Percentiles rank a stretch among this genome's conserved stretches.
phyloP scores from a whole-genome alignment of 2,329 filamentous ascomycete genomes.

The Apiospora koreana region DNA sequence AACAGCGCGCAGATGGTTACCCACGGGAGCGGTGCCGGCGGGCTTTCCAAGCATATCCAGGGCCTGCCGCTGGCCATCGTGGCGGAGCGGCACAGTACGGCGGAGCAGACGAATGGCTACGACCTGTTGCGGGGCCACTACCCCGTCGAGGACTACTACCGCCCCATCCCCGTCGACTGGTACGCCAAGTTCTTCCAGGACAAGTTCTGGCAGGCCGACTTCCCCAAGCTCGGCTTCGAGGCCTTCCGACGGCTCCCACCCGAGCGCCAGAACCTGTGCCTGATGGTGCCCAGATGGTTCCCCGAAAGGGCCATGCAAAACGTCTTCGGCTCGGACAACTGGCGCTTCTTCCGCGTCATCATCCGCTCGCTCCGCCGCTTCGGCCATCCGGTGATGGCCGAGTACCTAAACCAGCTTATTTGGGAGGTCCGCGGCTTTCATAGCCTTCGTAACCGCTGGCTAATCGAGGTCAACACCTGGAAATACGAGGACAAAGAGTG shows the following conservation, averaged over 20 bases:
- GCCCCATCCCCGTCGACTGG: conserved; percentile 21
- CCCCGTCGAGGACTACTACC: conserved; percentile 15
- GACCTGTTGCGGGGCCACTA: not conserved
- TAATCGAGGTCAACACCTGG: not conserved
- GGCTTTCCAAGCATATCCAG: not conserved
- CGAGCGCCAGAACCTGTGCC: not conserved
- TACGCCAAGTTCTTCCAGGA: conserved; percentile 27
- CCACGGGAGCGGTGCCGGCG: accelerated
- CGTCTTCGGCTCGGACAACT: not conserved
- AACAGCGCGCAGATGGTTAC: not conserved
- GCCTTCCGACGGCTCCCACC: conserved; percentile 20
- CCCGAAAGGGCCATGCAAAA: not conserved
- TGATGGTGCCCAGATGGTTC: not conserved
- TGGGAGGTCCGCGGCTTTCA: conserved; percentile 6
- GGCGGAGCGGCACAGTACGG: not conserved
- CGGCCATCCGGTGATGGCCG: conserved; percentile 17
- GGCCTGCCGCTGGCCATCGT: not conserved
- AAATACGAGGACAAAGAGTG: conserved; percentile 11
- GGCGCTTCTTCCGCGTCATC: conserved; percentile 17
- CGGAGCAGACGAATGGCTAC: too few species aligned
- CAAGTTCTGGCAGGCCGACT: conserved; percentile 26
- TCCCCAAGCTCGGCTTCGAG: conserved; percentile 19
- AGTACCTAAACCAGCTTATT: conserved; percentile 8
- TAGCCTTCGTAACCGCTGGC: conserved; percentile 15
- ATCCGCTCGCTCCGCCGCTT: not conserved